A percentile compares a stretch with the other conserved stretches of the same genome.
Evolutionary conservation across 164 flowering plant genomes (phyloP).

Genomic region (Euptelea pleiosperma): DNA sequence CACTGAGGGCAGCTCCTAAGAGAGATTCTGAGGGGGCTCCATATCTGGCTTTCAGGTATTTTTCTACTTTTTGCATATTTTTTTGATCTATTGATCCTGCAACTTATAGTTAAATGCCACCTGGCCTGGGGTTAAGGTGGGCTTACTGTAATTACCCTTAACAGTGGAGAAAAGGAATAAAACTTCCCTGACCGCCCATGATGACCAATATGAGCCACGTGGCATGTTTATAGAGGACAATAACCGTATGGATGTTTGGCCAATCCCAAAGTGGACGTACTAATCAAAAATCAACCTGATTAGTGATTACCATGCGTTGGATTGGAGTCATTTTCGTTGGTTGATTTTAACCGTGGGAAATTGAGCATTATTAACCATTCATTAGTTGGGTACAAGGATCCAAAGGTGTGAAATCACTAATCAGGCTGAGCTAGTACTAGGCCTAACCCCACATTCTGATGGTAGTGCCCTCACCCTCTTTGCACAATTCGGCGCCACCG

Average conservation of each 20-base stretch:
- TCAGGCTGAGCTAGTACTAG: slow-evolving; percentile 30
- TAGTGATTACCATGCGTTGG: too few relatives aligned
- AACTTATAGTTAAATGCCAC: too few relatives aligned
- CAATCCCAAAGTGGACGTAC: too few relatives aligned
- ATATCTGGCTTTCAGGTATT: slow-evolving; percentile 28
- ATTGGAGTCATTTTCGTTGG: too few relatives aligned
- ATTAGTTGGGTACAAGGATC: slow-evolving; percentile 17
- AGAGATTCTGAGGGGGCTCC: slow-evolving; percentile 3
- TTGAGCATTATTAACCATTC: slow-evolving; percentile 14
- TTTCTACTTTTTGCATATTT: neutral
- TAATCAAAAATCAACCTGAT: too few relatives aligned
- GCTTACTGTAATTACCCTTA: too few relatives aligned
- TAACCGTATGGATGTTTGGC: too few relatives aligned
- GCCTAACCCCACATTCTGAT: slow-evolving; percentile 34
- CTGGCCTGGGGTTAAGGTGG: too few relatives aligned
- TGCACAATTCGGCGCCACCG: slow-evolving; percentile 15
- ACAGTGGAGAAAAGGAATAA: too few relatives aligned
- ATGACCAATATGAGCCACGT: too few relatives aligned
- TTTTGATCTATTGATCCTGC: neutral
- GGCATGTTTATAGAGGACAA: too few relatives aligned
- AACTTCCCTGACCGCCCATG: too few relatives aligned
- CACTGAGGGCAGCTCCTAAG: slow-evolving; percentile 24
- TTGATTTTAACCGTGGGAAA: neutral
- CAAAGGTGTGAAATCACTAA: slow-evolving; percentile 30
- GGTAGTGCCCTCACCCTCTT: slow-evolving; percentile 24